Base-by-base conservation (phyloP, 1,284 basidiomycete genomes). In the Rhodotorula sp. region DNA sequence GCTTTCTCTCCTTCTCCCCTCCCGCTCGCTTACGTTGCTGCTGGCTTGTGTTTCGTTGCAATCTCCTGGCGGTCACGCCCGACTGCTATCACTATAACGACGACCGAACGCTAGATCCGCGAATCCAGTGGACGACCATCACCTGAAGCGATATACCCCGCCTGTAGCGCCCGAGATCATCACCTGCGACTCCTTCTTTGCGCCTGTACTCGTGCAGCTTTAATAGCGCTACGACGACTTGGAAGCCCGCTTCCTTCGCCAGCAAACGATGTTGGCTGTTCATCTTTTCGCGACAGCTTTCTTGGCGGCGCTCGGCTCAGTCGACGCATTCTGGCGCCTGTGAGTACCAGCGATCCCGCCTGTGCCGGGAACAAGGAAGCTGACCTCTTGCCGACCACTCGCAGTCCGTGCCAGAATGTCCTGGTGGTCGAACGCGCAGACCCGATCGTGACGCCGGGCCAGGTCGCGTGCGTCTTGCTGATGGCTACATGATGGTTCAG, bases 371-470 rank as follows among this genome's bases (percentile, higher is more conserved):
- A 16, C 4, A 10, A 3, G 2, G 3, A 10, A 39, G 39, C 62
- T 59, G 31, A 58, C 20, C 3, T n/a, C 3, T 21, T 21, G 12
- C 14, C 14, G 21, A 5, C n/a, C 4, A 4, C 14, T 12, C 31
- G 16, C 64, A 70, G 68, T 26, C 72, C 72, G 0, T 73, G 72
- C 56, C 58, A 58, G 21, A 67, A 69, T 39, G 18, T 56, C 18
- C 67, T 76, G 26, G 63, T 67, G 3, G 62, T 61, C 21, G 84
- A 84, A 65, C 83, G 85, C 52, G 77, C 84, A 48, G 85, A 86
- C 70, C 83, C 84, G 31, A 84, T 86, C 70, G 80, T 85, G 54
- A 80, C 78, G 23, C 84, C 85, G 5, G 82, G 81, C 29, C 67
- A 71, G 18, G 77, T 79, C 7, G 83, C 83, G 3, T 63, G 5